phyloP scores from a whole-genome alignment of 208 protist genomes.

The Leishmania aethiopica region DNA sequence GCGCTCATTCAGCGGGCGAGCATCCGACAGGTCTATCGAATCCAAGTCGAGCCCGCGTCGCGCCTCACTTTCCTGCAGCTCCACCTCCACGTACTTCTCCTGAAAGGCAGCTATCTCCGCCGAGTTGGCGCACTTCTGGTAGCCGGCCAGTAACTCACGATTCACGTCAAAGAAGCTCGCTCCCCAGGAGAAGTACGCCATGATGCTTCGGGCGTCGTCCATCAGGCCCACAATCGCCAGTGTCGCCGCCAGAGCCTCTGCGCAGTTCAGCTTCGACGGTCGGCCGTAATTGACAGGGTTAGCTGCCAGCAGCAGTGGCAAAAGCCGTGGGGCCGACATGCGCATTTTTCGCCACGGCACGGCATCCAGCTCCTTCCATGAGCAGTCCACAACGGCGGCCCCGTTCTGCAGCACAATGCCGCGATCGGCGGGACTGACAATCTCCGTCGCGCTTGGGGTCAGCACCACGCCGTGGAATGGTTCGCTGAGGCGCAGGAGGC shows the following conservation, averaged over 20 bases:
- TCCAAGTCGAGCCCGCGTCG: conserved; percentile 60
- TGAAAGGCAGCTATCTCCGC: conserved; percentile 75
- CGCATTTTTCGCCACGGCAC: conserved; percentile 96
- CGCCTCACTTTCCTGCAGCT: conserved; percentile 43
- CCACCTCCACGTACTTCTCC: conserved; percentile 48
- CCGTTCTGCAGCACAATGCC: conserved; percentile 89
- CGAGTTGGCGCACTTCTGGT: conserved; percentile 58
- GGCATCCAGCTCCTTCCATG: conserved; percentile 96
- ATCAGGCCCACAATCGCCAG: conserved; percentile 94
- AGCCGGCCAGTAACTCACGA: conserved; percentile 92
- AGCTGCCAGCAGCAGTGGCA: conserved; percentile 98
- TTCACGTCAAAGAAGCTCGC: conserved; percentile 96
- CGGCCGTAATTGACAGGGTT: conserved; percentile 99
- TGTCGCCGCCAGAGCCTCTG: conserved; percentile 96
- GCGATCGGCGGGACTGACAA: conserved; percentile 95
- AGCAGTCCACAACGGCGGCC: conserved; percentile 99
- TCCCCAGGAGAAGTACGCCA: conserved; percentile 98
- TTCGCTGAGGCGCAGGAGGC: conserved; percentile 85
- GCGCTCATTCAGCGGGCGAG: conserved; percentile 55
- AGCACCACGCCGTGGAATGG: conserved; percentile 96
- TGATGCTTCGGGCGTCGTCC: conserved; percentile 90
- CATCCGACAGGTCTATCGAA: conserved; percentile 50
- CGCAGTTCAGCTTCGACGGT: conserved; percentile 97
- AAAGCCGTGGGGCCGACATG: conserved; percentile 83
- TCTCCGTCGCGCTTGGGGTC: conserved; percentile 91